A percentile compares a stretch with the other conserved stretches of the same genome.
Evolutionary conservation across 495 filamentous ascomycete genomes (phyloP).

Genomic region (Jackrogersella multiformis): DNA sequence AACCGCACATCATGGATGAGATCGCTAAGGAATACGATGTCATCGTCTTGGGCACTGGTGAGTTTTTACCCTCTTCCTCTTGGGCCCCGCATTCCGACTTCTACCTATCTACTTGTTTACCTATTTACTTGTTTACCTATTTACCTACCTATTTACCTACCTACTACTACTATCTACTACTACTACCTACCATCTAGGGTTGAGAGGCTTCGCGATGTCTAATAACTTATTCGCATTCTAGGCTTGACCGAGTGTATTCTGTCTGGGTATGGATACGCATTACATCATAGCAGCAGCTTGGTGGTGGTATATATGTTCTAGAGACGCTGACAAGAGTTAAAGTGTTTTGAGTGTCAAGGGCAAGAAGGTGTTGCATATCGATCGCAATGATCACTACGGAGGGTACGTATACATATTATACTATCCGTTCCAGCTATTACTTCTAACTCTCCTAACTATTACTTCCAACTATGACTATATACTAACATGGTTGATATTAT

Average conservation of each 20-base stretch:
- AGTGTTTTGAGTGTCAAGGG: conserved; percentile 98
- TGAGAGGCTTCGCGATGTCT: conserved; percentile 22
- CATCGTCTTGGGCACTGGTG: conserved; percentile 96
- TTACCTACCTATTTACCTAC: too few relatives aligned
- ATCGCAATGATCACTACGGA: conserved; percentile 98
- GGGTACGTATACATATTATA: conserved; percentile 71
- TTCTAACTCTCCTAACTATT: too few relatives aligned
- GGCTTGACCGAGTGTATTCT: conserved; percentile 98
- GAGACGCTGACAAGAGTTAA: conserved; percentile 29
- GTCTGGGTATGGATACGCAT: conserved; percentile 81
- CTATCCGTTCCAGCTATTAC: too few relatives aligned
- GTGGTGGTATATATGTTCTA: neutral
- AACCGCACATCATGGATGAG: conserved; percentile 78
- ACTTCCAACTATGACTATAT: too few relatives aligned
- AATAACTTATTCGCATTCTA: conserved; percentile 47
- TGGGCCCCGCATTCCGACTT: conserved; percentile 51
- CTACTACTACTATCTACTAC: too few relatives aligned
- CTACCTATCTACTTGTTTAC: conserved; percentile 12
- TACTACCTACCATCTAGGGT: too few relatives aligned
- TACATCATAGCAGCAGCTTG: conserved; percentile 24
- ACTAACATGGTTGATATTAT: conserved; percentile 46
- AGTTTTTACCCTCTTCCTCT: conserved; percentile 43
- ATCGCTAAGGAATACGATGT: conserved; percentile 97
- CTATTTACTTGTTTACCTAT: too few relatives aligned
- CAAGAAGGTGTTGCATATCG: conserved; percentile 98